Evolutionary conservation across 2,329 filamentous ascomycete species (phyloP).

Genomic region (Cadophora gregata): DNA sequence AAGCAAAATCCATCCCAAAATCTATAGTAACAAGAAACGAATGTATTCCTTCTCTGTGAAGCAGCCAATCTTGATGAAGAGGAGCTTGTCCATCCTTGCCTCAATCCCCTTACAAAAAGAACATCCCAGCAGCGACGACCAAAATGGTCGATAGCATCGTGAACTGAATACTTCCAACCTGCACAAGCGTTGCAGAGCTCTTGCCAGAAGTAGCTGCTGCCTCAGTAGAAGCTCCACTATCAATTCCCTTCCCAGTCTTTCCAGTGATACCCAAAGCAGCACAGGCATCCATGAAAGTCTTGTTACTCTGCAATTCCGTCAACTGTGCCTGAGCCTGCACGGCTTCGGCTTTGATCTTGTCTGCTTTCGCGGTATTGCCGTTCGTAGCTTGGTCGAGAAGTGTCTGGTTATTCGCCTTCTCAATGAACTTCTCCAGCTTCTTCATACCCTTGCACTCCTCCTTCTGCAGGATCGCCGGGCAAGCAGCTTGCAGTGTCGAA

Average conservation of each 20-base stretch:
- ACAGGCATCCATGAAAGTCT: constrained; percentile 29
- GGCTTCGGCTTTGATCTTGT: constrained; percentile 20
- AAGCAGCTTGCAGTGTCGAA: constrained; percentile 32
- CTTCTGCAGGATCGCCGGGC: constrained; percentile 27
- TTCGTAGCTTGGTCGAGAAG: constrained; percentile 24
- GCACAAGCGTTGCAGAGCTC: not conserved
- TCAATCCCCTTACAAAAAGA: not conserved
- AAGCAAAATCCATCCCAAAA: not conserved
- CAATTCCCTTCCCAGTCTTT: not conserved
- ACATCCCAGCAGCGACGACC: constrained; percentile 16
- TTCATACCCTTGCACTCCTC: constrained; percentile 25
- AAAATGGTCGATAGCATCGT: constrained; percentile 13
- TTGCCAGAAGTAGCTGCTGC: not conserved
- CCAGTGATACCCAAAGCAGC: constrained; percentile 10
- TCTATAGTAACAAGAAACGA: constrained; percentile 1
- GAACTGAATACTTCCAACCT: constrained; percentile 5
- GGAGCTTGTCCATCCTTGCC: not conserved
- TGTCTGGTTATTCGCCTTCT: constrained; percentile 25
- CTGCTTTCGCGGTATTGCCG: constrained; percentile 26
- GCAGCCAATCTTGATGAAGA: not conserved
- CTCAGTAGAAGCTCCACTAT: constrained; percentile 1
- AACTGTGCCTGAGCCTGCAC: constrained; percentile 21
- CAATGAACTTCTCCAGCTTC: constrained; percentile 23
- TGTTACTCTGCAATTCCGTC: constrained; percentile 20
- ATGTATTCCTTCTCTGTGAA: not conserved